Evolutionary conservation across 345 rosid genomes (phyloP).

Genomic region (Eucalyptus pumila): DNA sequence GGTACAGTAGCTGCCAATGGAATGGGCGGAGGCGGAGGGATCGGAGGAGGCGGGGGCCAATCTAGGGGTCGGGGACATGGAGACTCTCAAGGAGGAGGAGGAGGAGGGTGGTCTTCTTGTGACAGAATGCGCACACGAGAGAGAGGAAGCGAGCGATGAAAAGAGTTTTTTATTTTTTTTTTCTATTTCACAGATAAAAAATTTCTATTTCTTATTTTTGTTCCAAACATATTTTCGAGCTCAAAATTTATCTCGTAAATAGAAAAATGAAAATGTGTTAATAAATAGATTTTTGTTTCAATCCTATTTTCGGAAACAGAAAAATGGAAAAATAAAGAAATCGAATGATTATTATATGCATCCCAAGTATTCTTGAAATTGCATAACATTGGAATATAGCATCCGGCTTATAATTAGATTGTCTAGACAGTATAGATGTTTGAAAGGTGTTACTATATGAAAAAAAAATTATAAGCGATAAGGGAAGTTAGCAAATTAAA

Average conservation of each 20-base stretch:
- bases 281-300: too few relatives aligned
- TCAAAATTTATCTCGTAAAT: background rate
- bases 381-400: rapidly evolving
- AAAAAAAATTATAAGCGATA: background rate
- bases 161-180: too few relatives aligned
- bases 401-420: background rate
- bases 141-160: background rate
- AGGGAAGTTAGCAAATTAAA: background rate
- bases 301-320: rapidly evolving
- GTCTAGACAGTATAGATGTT: background rate
- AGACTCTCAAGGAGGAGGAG: background rate
- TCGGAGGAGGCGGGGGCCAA: background rate
- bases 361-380: background rate
- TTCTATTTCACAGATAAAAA: too few relatives aligned
- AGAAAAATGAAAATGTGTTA: too few relatives aligned
- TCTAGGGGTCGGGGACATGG: background rate
- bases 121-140: rapidly evolving
- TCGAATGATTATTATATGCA: too few relatives aligned
- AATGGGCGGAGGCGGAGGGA: background rate
- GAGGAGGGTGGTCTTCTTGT: background rate
- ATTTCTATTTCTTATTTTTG: rapidly evolving
- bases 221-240: background rate
- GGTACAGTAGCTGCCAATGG: background rate
- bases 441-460: background rate
- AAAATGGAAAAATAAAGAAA: too few relatives aligned